A percentile compares a stretch with the other conserved stretches of the same genome.
Evolutionary conservation across 1,284 basidiomycete species (phyloP).

Genomic region (Moniliella sp.): DNA sequence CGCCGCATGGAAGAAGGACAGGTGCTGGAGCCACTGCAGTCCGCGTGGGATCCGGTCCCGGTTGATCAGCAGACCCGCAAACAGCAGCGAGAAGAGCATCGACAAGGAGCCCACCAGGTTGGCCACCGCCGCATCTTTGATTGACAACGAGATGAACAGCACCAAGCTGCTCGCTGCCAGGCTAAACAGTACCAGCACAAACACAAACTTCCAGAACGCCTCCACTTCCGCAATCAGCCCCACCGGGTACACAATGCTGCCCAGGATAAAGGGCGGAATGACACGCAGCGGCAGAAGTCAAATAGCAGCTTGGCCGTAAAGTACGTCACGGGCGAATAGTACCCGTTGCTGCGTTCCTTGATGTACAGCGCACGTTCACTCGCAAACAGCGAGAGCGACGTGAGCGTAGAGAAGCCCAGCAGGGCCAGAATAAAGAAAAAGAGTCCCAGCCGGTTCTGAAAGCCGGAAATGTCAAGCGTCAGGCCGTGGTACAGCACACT

Average conservation of each 20-base stretch:
- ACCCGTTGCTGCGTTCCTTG: slow-evolving; percentile 86
- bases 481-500: slow-evolving; percentile 60
- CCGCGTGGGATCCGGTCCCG: slow-evolving; percentile 54
- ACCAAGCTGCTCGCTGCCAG: slow-evolving; percentile 75
- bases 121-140: slow-evolving; percentile 63
- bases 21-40: slow-evolving; percentile 63
- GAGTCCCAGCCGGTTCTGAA: slow-evolving; percentile 49
- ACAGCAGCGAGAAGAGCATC: slow-evolving; percentile 80
- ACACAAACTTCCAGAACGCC: slow-evolving; percentile 90
- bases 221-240: slow-evolving; percentile 72
- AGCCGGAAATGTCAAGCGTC: slow-evolving; percentile 38
- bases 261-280: slow-evolving; percentile 77
- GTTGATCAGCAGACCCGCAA: slow-evolving; percentile 84
- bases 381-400: slow-evolving; percentile 72
- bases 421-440: slow-evolving; percentile 89
- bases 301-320: slow-evolving; percentile 86
- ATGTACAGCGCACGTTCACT: slow-evolving; percentile 86
- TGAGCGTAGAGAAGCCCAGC: slow-evolving; percentile 85
- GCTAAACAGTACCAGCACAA: slow-evolving; percentile 82
- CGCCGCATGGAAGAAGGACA: slow-evolving; percentile 95
- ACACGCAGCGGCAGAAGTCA: slow-evolving; percentile 81
- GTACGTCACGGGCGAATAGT: slow-evolving; percentile 84
- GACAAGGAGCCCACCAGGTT: slow-evolving; percentile 77
- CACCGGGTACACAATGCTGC: slow-evolving; percentile 80
- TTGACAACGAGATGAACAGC: slow-evolving; percentile 65